These are phyloP conservation scores for Solidago caesia DNA, from an alignment of 129 eudicot genomes.

Conservation along the genomic window DNA sequence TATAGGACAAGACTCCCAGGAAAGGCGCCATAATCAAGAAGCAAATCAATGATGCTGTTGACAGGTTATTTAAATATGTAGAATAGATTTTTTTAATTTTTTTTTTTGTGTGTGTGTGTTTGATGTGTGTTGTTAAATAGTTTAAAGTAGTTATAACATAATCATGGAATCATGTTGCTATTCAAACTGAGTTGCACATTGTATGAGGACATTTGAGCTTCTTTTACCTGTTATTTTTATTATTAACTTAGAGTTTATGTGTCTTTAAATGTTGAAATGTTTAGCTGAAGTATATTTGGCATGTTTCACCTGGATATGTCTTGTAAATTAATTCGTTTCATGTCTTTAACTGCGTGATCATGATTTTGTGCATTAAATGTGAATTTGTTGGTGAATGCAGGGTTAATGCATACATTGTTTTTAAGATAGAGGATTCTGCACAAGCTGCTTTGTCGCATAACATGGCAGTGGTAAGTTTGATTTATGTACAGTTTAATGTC, in stretches of 20 bases:
- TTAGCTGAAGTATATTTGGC: too few species aligned
- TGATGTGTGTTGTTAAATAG: background rate
- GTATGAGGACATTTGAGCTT: background rate
- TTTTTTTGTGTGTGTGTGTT: background rate
- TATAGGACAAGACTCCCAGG: conserved; percentile 83
- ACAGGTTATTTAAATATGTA: conserved; percentile 50
- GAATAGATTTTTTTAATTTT: background rate
- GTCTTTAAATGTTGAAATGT: background rate
- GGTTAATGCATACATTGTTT: conserved; percentile 88
- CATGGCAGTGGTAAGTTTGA: conserved; percentile 83
- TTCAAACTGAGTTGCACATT: background rate
- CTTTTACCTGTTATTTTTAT: background rate
- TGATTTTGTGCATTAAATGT: conserved; percentile 1
- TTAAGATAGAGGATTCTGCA: conserved; percentile 74
- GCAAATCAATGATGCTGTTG: conserved; percentile 76
- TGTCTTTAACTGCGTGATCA: background rate
- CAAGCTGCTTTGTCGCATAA: conserved; percentile 87
- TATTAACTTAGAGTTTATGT: background rate
- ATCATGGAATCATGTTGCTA: too few species aligned
- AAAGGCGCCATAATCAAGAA: conserved; percentile 82
- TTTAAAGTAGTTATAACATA: background rate
- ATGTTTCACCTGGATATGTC: too few species aligned
- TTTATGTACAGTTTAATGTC: conserved; percentile 2
- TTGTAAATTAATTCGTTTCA: background rate
- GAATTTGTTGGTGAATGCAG: conserved; percentile 43